phyloP scores from a whole-genome alignment of 805 yeast genomes.

The Teunomyces atbi region DNA sequence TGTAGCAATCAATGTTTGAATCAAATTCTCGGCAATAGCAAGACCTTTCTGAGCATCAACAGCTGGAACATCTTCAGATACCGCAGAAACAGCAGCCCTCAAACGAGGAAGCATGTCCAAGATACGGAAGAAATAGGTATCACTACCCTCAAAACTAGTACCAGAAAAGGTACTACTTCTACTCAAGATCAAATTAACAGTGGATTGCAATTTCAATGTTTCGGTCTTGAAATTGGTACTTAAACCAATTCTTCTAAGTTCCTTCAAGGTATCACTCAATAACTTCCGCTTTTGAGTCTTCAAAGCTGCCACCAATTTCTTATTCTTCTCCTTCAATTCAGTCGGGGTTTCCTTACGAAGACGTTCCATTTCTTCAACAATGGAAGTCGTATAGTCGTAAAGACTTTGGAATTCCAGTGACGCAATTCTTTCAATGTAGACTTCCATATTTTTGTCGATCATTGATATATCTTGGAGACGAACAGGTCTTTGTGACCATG shows the following conservation, averaged over 20 bases:
- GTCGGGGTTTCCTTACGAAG: conserved; percentile 78
- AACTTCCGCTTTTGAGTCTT: conserved; percentile 79
- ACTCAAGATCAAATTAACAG: conserved; percentile 63
- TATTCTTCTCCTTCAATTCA: conserved; percentile 66
- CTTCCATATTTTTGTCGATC: conserved; percentile 56
- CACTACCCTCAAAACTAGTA: conserved; percentile 37
- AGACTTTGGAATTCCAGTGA: conserved; percentile 46
- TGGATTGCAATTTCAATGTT: conserved; percentile 57
- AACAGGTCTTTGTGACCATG: conserved; percentile 57
- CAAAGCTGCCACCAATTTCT: conserved; percentile 65
- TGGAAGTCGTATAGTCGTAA: conserved; percentile 52
- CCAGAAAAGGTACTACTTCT: conserved; percentile 46
- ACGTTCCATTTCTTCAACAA: conserved; percentile 56
- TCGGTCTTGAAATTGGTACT: conserved; percentile 64
- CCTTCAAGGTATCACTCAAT: conserved; percentile 73
- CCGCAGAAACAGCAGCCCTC: conserved; percentile 58
- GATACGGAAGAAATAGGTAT: conserved; percentile 60
- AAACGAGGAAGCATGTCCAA: conserved; percentile 80
- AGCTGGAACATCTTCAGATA: conserved; percentile 72
- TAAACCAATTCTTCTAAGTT: conserved; percentile 74
- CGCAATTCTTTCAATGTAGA: conserved; percentile 38
- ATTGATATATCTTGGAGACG: conserved; percentile 51
- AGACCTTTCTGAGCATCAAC: conserved; percentile 73
- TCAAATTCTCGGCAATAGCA: conserved; percentile 70
- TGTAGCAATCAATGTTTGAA: conserved; percentile 54